Conservation (phyloP, 805 yeast species). For the Wickerhamomyces rabaulensis region DNA sequence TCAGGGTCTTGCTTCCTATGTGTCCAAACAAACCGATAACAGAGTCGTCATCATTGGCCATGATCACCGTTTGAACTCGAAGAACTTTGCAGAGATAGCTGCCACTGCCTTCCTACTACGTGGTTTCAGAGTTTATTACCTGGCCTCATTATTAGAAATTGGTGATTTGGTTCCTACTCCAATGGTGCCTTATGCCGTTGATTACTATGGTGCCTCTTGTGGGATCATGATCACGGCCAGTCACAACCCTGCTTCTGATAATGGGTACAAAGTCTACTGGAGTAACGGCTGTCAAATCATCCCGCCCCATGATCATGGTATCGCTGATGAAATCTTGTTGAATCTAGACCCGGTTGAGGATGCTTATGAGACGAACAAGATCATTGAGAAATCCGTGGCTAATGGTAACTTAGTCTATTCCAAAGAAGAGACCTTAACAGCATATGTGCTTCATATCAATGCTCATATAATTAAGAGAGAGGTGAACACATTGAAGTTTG, state of each 20-base stretch:
- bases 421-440: constrained; percentile 35
- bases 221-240: constrained; percentile 95
- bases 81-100: constrained; percentile 71
- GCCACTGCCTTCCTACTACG: constrained; percentile 64
- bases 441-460: constrained; percentile 34
- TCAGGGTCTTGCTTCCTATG: constrained; percentile 66
- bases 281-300: constrained; percentile 92
- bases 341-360: constrained; percentile 58
- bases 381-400: constrained; percentile 27
- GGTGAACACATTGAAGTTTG: constrained; percentile 37
- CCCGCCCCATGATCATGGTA: constrained; percentile 79
- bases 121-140: constrained; percentile 66
- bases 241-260: constrained; percentile 79
- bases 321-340: constrained; percentile 56
- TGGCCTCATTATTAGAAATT: constrained; percentile 33
- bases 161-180: constrained; percentile 70
- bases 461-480: constrained; percentile 28
- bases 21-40: constrained; percentile 20
- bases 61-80: constrained; percentile 84
- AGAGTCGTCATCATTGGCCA: constrained; percentile 74
- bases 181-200: constrained; percentile 83
- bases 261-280: constrained; percentile 94
- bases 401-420: constrained; percentile 30
- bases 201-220: constrained; percentile 52
- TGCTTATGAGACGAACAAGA: constrained; percentile 42